A percentile compares a stretch with the other conserved stretches of the same genome.
These are phyloP conservation scores for Marasmius fiardii DNA, from an alignment of 1,284 basidiomycete genomes.

Conservation along the genomic window DNA sequence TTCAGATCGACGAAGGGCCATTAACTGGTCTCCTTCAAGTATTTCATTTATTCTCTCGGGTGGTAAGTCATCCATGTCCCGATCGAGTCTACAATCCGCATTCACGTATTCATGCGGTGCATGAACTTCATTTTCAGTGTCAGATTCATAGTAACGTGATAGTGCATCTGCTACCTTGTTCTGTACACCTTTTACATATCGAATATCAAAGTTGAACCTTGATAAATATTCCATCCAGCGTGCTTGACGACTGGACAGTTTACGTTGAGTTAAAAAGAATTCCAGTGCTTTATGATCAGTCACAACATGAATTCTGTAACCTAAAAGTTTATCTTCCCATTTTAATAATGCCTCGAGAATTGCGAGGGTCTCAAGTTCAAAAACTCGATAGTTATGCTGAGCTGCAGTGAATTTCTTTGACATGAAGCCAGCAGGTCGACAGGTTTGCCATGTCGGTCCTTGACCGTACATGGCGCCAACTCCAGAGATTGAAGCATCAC, in stretches of 20 bases:
- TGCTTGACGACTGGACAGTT: slow-evolving; percentile 20
- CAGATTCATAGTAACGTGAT: slow-evolving; percentile 29
- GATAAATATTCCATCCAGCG: slow-evolving; percentile 33
- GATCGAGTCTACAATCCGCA: slow-evolving; percentile 24
- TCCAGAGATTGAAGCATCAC: slow-evolving; percentile 34
- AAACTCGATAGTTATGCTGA: slow-evolving; percentile 33
- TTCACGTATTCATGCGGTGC: slow-evolving; percentile 22
- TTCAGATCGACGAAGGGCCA: not conserved
- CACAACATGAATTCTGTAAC: slow-evolving; percentile 25
- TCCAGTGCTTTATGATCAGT: slow-evolving; percentile 35
- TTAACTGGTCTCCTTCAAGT: not conserved
- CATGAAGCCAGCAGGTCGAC: slow-evolving; percentile 34
- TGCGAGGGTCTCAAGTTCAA: slow-evolving; percentile 33
- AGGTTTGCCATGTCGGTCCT: slow-evolving; percentile 30
- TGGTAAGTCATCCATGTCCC: slow-evolving; percentile 22
- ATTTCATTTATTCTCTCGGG: slow-evolving; percentile 5
- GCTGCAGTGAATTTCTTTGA: slow-evolving; percentile 35
- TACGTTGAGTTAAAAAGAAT: slow-evolving; percentile 25
- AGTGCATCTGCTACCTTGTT: slow-evolving; percentile 32
- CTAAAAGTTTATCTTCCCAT: slow-evolving; percentile 34
- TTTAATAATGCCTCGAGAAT: slow-evolving; percentile 32
- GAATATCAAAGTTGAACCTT: slow-evolving; percentile 28
- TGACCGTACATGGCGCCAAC: slow-evolving; percentile 36
- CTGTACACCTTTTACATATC: slow-evolving; percentile 26
- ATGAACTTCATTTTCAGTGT: slow-evolving; percentile 17